Percentiles rank a stretch among this genome's conserved stretches.
Evolutionary conservation across 495 filamentous ascomycete species (phyloP).

Genomic region (Penicillium macrosclerotiorum): DNA sequence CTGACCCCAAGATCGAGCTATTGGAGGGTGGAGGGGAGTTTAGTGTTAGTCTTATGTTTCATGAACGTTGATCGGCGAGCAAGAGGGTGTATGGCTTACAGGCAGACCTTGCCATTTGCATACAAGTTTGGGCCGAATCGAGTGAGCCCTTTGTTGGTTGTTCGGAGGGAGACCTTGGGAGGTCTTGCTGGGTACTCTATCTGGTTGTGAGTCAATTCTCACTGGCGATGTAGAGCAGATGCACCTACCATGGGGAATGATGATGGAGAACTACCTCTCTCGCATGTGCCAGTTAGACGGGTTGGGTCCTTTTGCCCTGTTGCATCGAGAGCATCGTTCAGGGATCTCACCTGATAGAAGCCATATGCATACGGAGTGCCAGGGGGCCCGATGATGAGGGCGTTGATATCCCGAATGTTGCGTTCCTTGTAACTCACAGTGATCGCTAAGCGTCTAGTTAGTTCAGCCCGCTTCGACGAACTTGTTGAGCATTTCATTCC

Average conservation of each 20-base stretch:
- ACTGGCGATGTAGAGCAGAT: too few species aligned
- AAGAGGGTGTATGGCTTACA: slow-evolving; percentile 58
- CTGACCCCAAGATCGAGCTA: slow-evolving; percentile 89
- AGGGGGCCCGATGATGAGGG: slow-evolving; percentile 87
- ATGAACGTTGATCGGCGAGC: neutral
- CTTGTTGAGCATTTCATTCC: neutral
- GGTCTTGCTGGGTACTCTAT: slow-evolving; percentile 91
- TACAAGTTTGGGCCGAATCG: slow-evolving; percentile 99
- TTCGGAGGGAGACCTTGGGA: slow-evolving; percentile 69
- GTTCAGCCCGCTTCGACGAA: too few species aligned
- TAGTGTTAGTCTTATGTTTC: slow-evolving; percentile 14
- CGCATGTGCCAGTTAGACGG: neutral
- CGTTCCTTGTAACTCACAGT: slow-evolving; percentile 75
- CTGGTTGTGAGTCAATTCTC: too few species aligned
- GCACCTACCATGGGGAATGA: slow-evolving; percentile 31
- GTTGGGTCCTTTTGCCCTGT: too few species aligned
- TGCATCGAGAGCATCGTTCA: too few species aligned
- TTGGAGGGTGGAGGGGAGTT: too few species aligned
- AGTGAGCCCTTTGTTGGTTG: slow-evolving; percentile 82
- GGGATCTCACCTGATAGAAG: slow-evolving; percentile 92
- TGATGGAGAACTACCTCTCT: slow-evolving; percentile 33
- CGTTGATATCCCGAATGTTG: slow-evolving; percentile 85
- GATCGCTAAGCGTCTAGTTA: slow-evolving; percentile 6
- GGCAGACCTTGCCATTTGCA: slow-evolving; percentile 82
- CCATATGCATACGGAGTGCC: slow-evolving; percentile 96